A percentile compares a stretch with the other conserved stretches of the same genome.
phyloP scores from a whole-genome alignment of 164 flowering plant species.

The Tetracentron sinense region DNA sequence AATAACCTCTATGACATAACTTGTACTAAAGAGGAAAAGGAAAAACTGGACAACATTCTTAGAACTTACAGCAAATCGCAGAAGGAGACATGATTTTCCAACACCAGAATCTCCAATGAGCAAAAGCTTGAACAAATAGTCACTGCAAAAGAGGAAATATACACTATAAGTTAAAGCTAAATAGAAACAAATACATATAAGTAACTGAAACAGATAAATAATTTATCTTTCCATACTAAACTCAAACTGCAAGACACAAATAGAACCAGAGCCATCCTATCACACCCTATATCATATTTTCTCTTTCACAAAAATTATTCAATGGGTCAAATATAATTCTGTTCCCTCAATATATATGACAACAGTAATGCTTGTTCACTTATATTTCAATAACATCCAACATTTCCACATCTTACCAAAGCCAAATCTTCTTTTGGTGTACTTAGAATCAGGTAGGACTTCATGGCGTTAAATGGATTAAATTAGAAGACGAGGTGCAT shows the following conservation, averaged over 20 bases:
- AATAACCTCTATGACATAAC: background rate
- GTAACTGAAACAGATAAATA: background rate
- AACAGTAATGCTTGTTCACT: background rate
- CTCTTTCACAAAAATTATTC: background rate
- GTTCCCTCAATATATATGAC: background rate
- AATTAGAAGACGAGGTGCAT: background rate
- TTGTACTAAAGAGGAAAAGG: background rate
- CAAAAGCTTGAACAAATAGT: slow-evolving; percentile 14
- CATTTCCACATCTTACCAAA: background rate
- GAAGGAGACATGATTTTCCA: slow-evolving; percentile 19
- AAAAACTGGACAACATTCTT: background rate
- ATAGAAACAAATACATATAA: too few species aligned
- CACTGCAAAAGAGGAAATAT: slow-evolving; percentile 3
- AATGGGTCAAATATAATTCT: background rate
- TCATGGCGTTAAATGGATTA: background rate
- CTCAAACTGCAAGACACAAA: background rate
- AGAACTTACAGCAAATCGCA: slow-evolving; percentile 18
- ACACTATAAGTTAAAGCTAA: too few species aligned
- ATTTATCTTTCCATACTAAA: background rate
- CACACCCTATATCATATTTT: too few species aligned
- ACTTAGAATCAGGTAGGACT: background rate
- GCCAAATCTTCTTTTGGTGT: too few species aligned
- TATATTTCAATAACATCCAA: background rate
- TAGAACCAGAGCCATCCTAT: background rate
- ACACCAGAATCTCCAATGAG: slow-evolving; percentile 23